Conservation (phyloP, 1,139 yeast species). For the Eremothecium gossypii region DNA sequence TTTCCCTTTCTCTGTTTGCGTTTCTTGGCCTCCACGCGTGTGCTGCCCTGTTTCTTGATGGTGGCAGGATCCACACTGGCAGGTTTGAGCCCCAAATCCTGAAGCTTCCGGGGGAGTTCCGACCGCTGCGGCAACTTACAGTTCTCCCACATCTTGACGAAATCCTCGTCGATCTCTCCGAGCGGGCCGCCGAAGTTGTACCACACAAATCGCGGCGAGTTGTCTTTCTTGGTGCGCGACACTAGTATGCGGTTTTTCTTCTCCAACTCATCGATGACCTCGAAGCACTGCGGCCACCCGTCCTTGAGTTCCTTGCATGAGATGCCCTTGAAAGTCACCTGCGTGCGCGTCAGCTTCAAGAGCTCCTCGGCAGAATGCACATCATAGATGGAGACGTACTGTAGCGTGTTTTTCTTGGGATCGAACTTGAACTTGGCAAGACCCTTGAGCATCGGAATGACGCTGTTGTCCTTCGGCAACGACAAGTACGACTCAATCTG, state of each 20-base stretch:
- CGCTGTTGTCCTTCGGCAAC: conserved; percentile 36
- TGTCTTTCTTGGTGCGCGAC: conserved; percentile 83
- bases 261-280: conserved; percentile 70
- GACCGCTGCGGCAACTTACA: conserved; percentile 75
- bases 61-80: conserved; percentile 96
- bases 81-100: conserved; percentile 84
- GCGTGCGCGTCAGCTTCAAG: conserved; percentile 62
- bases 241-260: conserved; percentile 69
- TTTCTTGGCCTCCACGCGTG: conserved; percentile 45
- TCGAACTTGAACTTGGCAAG: conserved; percentile 67
- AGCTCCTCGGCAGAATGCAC: conserved; percentile 75
- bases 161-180: conserved; percentile 73
- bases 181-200: conserved; percentile 70
- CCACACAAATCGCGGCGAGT: conserved; percentile 87
- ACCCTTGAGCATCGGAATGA: conserved; percentile 62
- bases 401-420: conserved; percentile 52
- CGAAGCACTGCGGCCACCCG: conserved; percentile 93
- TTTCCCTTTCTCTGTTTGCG: conserved; percentile 89
- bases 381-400: conserved; percentile 82
- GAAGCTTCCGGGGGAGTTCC: conserved; percentile 66
- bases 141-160: conserved; percentile 68
- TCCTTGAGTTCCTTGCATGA: conserved; percentile 85
- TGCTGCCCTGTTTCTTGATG: conserved; percentile 52
- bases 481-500: conserved; percentile 27
- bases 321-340: conserved; percentile 81